These are phyloP conservation scores for Apophysomyces elegans DNA, from an alignment of 371 early-diverging fungal genomes.

Conservation along the genomic window DNA sequence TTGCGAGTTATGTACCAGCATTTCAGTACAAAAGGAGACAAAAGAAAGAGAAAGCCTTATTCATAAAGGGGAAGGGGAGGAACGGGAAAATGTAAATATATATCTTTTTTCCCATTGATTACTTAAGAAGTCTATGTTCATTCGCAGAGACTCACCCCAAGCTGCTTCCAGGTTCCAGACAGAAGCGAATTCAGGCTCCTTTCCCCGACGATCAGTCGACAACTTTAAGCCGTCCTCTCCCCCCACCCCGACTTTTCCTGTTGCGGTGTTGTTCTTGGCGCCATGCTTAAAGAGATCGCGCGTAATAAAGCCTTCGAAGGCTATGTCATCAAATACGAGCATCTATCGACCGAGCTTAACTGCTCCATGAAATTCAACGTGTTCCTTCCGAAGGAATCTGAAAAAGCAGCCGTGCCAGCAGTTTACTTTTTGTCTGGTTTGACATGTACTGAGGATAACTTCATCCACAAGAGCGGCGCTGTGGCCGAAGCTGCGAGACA, in stretches of 20 bases:
- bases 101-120: too few relatives aligned
- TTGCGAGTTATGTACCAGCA: slow-evolving; percentile 1
- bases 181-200: too few relatives aligned
- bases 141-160: too few relatives aligned
- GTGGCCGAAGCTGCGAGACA: slow-evolving; percentile 65
- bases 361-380: slow-evolving; percentile 83
- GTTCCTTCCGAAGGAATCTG: slow-evolving; percentile 68
- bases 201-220: too few relatives aligned
- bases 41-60: not conserved
- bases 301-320: slow-evolving; percentile 70
- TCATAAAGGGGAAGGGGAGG: too few relatives aligned
- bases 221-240: too few relatives aligned
- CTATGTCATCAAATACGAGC: slow-evolving; percentile 72
- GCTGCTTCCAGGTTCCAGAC: too few relatives aligned
- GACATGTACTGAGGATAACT: slow-evolving; percentile 87
- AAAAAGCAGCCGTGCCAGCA: slow-evolving; percentile 59
- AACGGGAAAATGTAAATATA: too few relatives aligned
- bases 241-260: too few relatives aligned
- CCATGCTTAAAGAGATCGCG: slow-evolving; percentile 39
- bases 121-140: too few relatives aligned
- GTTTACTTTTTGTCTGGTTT: slow-evolving; percentile 75
- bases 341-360: slow-evolving; percentile 60
- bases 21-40: not conserved
- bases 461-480: slow-evolving; percentile 86
- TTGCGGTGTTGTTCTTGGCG: too few relatives aligned